A percentile compares a stretch with the other conserved stretches of the same genome.
phyloP scores from a whole-genome alignment of 164 flowering plant species.

The Vitis labrusca region DNA sequence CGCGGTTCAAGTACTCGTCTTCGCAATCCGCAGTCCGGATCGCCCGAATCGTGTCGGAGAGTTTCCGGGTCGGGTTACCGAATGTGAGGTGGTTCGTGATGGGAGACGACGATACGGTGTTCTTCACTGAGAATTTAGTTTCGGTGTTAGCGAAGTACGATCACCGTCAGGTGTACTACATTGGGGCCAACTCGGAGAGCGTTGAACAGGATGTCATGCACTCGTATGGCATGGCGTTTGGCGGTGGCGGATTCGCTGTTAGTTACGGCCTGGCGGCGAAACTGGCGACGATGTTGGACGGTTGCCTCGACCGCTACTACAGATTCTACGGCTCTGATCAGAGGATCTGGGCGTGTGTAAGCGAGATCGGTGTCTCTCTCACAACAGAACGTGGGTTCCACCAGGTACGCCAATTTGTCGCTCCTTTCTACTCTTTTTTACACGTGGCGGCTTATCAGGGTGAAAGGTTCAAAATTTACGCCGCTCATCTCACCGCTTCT shows the following conservation, averaged over 20 bases:
- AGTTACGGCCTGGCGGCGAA: conserved; percentile 61
- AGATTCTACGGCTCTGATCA: conserved; percentile 82
- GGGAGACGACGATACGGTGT: conserved; percentile 97
- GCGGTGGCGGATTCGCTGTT: conserved; percentile 91
- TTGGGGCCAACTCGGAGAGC: conserved; percentile 84
- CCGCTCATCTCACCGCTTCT: too few species aligned
- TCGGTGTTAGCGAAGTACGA: conserved; percentile 60
- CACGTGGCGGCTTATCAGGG: too few species aligned
- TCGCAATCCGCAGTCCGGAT: conserved; percentile 63
- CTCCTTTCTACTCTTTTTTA: too few species aligned
- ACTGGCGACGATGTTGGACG: conserved; percentile 48
- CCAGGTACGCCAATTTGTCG: conserved; percentile 37
- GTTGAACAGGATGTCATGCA: conserved; percentile 74
- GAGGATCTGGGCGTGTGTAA: conserved; percentile 52
- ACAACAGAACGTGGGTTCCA: conserved; percentile 55
- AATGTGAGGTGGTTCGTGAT: conserved; percentile 86
- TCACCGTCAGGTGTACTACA: conserved; percentile 61
- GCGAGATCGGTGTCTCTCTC: conserved; percentile 57
- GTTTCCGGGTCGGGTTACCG: conserved; percentile 40
- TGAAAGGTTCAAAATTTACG: too few species aligned
- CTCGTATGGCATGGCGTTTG: conserved; percentile 75
- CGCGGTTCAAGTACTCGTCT: conserved; percentile 33
- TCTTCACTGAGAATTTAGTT: conserved; percentile 66
- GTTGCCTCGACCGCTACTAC: conserved; percentile 56
- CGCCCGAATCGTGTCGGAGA: conserved; percentile 64